phyloP scores from a whole-genome alignment of 2,329 filamentous ascomycete genomes.

The Penicillium sp. region DNA sequence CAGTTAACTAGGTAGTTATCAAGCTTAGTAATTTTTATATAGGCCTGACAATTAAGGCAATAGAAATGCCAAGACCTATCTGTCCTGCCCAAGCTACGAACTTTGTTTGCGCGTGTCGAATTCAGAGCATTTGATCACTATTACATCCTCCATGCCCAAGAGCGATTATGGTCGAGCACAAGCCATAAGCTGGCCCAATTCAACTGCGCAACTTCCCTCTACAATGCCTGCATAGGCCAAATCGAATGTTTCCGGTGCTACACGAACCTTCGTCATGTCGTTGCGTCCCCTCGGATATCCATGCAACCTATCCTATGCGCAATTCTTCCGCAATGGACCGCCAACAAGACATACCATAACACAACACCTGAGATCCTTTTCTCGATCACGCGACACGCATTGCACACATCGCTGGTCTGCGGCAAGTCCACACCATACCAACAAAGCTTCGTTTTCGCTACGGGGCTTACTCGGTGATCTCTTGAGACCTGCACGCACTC shows the following conservation, averaged over 20 bases:
- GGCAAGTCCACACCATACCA: not conserved
- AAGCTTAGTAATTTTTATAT: not conserved
- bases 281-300: constrained; percentile 6
- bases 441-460: not conserved
- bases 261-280: constrained; percentile 5
- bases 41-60: not conserved
- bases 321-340: not conserved
- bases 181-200: not conserved
- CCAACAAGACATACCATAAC: not conserved
- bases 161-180: not conserved
- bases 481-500: not conserved
- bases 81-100: not conserved
- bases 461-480: not conserved
- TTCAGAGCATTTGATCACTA: not conserved
- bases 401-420: not conserved
- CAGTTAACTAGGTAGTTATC: not conserved
- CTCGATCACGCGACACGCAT: not conserved
- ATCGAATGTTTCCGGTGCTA: not conserved
- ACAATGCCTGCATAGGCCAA: constrained; percentile 6
- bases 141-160: not conserved
- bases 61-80: not conserved
- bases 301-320: not conserved
- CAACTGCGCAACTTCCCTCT: not conserved
- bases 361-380: not conserved
- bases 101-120: not conserved